These are phyloP conservation scores for Oryza brachyantha DNA, from an alignment of 176 grass and related monocot genomes.

Conservation along the genomic window DNA sequence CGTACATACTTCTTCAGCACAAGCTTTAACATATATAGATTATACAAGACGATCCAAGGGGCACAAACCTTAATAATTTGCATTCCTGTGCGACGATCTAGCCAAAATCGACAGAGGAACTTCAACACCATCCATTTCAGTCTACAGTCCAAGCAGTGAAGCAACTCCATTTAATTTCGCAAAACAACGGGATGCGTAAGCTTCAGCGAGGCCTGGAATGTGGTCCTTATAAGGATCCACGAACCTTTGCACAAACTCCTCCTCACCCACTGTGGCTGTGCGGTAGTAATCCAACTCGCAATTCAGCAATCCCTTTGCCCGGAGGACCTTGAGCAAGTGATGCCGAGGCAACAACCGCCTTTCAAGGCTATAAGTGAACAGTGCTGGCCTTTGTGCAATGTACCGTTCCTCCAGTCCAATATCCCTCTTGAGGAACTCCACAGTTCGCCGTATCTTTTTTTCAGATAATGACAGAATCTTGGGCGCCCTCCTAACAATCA, in stretches of 20 bases:
- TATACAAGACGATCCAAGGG: not conserved
- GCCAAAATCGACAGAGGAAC: not conserved
- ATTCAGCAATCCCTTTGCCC: slow-evolving; percentile 21
- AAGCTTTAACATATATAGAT: not conserved
- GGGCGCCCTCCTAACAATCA: not conserved
- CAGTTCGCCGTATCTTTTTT: not conserved
- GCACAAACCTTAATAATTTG: not conserved
- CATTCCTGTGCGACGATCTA: not conserved
- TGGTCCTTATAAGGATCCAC: slow-evolving; percentile 13
- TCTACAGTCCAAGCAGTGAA: not conserved
- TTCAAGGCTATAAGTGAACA: slow-evolving; percentile 51
- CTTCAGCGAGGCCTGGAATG: slow-evolving; percentile 14
- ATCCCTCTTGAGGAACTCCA: slow-evolving; percentile 18
- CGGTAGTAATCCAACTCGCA: not conserved
- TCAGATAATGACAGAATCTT: not conserved
- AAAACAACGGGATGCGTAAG: slow-evolving; percentile 7
- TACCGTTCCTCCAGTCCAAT: slow-evolving; percentile 22
- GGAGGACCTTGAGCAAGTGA: slow-evolving; percentile 39
- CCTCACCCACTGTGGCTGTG: not conserved
- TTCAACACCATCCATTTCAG: not conserved
- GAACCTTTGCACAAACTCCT: slow-evolving; percentile 40
- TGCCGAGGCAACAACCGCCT: slow-evolving; percentile 43
- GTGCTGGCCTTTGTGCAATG: slow-evolving; percentile 19
- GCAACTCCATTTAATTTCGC: not conserved
- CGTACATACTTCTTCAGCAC: not conserved